A percentile compares a stretch with the other conserved stretches of the same genome.
phyloP scores from a whole-genome alignment of 176 grass and related monocot genomes.

The Ensete ventricosum region DNA sequence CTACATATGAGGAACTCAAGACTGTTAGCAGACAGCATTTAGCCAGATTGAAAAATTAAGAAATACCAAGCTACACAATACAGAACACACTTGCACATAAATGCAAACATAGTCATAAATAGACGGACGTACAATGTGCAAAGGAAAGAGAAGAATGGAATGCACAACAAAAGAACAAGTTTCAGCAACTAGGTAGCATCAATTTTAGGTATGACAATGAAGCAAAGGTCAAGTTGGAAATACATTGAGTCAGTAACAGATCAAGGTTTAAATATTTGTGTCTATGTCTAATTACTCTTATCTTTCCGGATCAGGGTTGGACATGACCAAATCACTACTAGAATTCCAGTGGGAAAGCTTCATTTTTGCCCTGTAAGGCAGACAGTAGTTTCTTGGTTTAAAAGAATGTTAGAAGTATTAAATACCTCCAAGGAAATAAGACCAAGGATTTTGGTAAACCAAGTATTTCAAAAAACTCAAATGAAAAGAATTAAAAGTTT shows the following conservation, averaged over 20 bases:
- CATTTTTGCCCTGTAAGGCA: not conserved
- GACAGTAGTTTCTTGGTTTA: not conserved
- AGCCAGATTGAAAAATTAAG: not conserved
- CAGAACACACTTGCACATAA: not conserved
- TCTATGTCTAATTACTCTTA: not conserved
- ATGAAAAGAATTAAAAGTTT: not conserved
- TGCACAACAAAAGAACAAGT: not conserved
- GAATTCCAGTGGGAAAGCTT: not conserved
- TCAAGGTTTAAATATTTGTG: not conserved
- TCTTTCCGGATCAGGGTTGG: not conserved
- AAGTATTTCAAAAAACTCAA: not conserved
- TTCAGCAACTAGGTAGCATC: not conserved
- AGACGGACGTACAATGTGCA: no score
- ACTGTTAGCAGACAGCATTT: not conserved
- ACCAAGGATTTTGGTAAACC: not conserved
- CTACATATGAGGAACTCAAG: conserved; percentile 20
- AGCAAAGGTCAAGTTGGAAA: not conserved
- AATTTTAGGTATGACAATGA: not conserved
- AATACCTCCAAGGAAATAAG: not conserved
- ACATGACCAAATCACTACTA: not conserved
- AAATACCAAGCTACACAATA: not conserved
- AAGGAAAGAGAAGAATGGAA: not conserved
- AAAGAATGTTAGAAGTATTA: not conserved
- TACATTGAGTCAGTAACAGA: not conserved
- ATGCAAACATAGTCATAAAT: not conserved